phyloP scores from a whole-genome alignment of 495 filamentous ascomycete species.

The Penicillium cataractarum region DNA sequence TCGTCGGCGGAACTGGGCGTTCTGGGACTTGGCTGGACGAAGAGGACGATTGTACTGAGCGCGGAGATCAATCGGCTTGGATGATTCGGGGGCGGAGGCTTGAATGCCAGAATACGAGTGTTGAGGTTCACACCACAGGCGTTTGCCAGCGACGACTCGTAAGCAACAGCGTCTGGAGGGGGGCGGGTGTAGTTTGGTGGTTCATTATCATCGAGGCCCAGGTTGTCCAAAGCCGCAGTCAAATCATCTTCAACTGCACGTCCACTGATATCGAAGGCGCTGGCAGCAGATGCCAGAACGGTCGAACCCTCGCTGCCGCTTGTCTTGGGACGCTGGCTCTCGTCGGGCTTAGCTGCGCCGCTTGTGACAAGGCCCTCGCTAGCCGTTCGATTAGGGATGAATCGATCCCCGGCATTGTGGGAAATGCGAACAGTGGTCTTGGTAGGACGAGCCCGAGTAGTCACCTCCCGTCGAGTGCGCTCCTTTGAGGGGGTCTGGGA shows the following conservation, averaged over 20 bases:
- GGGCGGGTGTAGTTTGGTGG: conserved; percentile 67
- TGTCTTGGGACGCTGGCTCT: conserved; percentile 69
- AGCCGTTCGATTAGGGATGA: conserved; percentile 90
- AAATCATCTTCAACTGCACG: conserved; percentile 74
- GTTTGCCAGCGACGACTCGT: conserved; percentile 86
- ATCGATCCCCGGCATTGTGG: conserved; percentile 83
- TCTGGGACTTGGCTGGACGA: conserved; percentile 69
- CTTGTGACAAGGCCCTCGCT: conserved; percentile 84
- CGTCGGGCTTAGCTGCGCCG: conserved; percentile 79
- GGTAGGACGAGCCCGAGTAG: conserved; percentile 62
- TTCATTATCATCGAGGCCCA: conserved; percentile 71
- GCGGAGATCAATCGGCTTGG: conserved; percentile 95
- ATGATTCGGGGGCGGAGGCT: conserved; percentile 96
- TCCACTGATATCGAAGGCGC: conserved; percentile 65
- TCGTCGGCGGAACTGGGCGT: conserved; percentile 85
- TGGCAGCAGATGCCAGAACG: conserved; percentile 69
- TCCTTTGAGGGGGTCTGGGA: conserved; percentile 72
- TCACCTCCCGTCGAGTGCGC: conserved; percentile 61
- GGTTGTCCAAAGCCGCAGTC: conserved; percentile 73
- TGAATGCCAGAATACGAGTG: conserved; percentile 97
- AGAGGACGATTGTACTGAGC: conserved; percentile 97
- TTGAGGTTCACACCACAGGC: conserved; percentile 92
- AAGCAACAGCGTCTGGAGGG: conserved; percentile 84
- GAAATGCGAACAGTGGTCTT: conserved; percentile 75
- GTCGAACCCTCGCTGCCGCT: conserved; percentile 69